These are phyloP conservation scores for Hypoxylon lenormandii DNA, from an alignment of 495 filamentous ascomycete species.

Conservation along the genomic window DNA sequence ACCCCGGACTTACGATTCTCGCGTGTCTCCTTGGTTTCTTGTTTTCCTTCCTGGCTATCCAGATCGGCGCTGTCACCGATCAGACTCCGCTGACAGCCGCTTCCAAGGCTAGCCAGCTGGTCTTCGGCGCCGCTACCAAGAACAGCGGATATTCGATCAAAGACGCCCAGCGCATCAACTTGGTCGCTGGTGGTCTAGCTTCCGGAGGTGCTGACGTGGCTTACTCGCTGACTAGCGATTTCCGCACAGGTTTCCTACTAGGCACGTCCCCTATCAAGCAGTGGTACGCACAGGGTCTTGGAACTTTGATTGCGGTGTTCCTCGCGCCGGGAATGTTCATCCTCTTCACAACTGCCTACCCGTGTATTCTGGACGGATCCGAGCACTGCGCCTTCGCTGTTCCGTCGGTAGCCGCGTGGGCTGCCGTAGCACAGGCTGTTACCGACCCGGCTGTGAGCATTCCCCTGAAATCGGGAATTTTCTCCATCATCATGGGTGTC, in stretches of 20 bases:
- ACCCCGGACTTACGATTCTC: constrained; percentile 70
- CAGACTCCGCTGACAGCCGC: constrained; percentile 73
- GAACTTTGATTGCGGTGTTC: constrained; percentile 71
- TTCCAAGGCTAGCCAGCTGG: constrained; percentile 74
- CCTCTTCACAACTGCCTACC: constrained; percentile 73
- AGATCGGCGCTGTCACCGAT: constrained; percentile 72
- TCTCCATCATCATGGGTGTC: constrained; percentile 67
- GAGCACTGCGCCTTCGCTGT: constrained; percentile 66
- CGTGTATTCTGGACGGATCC: constrained; percentile 67
- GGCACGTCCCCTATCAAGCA: constrained; percentile 72
- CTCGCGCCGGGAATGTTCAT: constrained; percentile 72
- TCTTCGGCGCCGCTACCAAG: constrained; percentile 72
- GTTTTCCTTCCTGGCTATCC: constrained; percentile 76
- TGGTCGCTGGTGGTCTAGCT: constrained; percentile 72
- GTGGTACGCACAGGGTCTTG: constrained; percentile 72
- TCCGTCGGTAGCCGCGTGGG: constrained; percentile 74
- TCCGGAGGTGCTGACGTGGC: constrained; percentile 69
- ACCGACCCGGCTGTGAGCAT: constrained; percentile 70
- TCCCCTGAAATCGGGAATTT: constrained; percentile 66
- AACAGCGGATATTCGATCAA: constrained; percentile 58
- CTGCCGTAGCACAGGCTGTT: constrained; percentile 73
- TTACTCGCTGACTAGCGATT: constrained; percentile 65
- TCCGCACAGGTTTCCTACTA: constrained; percentile 73
- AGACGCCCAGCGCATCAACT: constrained; percentile 70
- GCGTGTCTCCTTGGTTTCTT: constrained; percentile 72